Conservation (phyloP, 768 basidiomycete species). For the Calocybe indica region DNA sequence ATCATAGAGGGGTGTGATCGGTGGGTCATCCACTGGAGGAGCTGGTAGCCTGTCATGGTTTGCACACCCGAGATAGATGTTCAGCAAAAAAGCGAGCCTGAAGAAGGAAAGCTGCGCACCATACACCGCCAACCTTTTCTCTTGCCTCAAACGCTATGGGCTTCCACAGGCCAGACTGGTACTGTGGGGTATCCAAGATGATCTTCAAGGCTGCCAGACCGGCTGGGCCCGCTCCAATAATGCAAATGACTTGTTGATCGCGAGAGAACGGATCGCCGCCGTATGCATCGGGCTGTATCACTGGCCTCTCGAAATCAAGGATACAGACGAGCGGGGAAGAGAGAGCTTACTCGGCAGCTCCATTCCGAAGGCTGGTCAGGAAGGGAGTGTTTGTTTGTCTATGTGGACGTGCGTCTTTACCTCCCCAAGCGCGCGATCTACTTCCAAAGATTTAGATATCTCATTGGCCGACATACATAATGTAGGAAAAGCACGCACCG, state of each 20-base stretch:
- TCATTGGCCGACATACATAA: too few species aligned
- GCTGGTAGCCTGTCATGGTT: constrained; percentile 46
- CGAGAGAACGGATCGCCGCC: background rate
- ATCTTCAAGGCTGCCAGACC: constrained; percentile 69
- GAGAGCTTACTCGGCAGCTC: background rate
- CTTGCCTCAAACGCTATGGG: constrained; percentile 59
- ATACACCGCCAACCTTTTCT: constrained; percentile 66
- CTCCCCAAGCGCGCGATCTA: too few species aligned
- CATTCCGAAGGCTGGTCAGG: too few species aligned
- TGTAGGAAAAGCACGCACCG: too few species aligned
- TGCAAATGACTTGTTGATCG: constrained; percentile 39
- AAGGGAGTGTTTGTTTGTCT: too few species aligned
- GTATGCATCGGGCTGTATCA: constrained; percentile 4
- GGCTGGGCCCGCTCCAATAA: constrained; percentile 73
- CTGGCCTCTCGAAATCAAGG: constrained; percentile 6
- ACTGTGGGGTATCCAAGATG: constrained; percentile 52
- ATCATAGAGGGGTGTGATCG: constrained; percentile 70
- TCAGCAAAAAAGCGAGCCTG: background rate
- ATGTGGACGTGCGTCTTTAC: too few species aligned
- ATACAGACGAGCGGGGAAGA: too few species aligned
- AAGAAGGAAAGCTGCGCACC: constrained; percentile 37
- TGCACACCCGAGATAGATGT: too few species aligned
- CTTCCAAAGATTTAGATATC: too few species aligned
- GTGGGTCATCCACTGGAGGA: constrained; percentile 41
- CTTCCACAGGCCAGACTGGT: constrained; percentile 57